Base-by-base conservation (phyloP, 169 alveolate species). In the Babesia bigemina region DNA sequence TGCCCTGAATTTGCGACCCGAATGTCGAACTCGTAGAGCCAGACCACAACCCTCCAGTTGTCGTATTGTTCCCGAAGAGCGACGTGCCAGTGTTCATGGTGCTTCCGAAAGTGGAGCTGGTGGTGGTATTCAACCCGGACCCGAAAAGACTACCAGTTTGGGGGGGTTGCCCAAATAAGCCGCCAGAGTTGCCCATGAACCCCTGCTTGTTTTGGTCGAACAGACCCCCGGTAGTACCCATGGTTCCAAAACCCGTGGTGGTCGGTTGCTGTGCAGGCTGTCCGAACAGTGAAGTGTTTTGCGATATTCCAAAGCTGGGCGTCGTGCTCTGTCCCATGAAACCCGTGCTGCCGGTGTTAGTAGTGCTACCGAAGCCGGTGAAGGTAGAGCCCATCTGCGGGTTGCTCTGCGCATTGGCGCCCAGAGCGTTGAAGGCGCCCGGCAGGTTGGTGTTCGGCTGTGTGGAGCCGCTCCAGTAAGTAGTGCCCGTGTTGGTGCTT, bases 231-330 rank as follows among this genome's bases (percentile, higher is more conserved):
- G 63, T 67, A 7, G 49, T 67, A 42, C 24, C 29, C 63, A 67
- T 22, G 13, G 57, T 36, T 6, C 76, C 76, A 24, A 67, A 67
- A 0, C 76, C 76, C 17, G 66, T 52, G 16, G 76, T 22, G 22
- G 76, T 14, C 19, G 48, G 59, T 26, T 67, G 76, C 76, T 67
- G 76, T 6, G 76, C 53, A 19, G 63, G 39, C 44, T 75, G 85
- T n/a, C 85, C 85, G 36, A 75, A 75, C 28, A 75, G 61, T 8
- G 85, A 63, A 26, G 85, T 58, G 44, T 55, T 67, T 45, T 75
- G 85, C 70, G 74, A 50, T 52, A 48, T 24, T 28, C 85, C 85
- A 53, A 75, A 75, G 0, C 65, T 28, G 36, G 59, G 24, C 14
- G 45, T 61, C 39, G 75, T 4, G 53, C 63, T 67, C 29, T 65